Evolutionary conservation across 2,329 filamentous ascomycete genomes (phyloP).

Genomic region (Aspergillus ustus): DNA sequence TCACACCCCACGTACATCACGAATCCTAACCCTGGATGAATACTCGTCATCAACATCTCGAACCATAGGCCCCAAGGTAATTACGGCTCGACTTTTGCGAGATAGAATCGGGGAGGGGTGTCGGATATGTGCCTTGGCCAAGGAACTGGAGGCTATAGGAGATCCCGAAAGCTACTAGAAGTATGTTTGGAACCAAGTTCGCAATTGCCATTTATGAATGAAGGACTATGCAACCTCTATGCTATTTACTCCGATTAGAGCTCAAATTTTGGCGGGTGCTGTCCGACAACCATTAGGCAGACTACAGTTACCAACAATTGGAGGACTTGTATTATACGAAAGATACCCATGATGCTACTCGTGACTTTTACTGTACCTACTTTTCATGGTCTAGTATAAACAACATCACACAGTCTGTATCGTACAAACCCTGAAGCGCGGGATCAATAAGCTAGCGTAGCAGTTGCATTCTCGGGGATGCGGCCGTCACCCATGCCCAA

Average conservation of each 20-base stretch:
- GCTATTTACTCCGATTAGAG: conserved; percentile 11
- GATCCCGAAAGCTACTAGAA: conserved; percentile 17
- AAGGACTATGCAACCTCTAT: conserved; percentile 10
- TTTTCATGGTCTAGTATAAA: not conserved
- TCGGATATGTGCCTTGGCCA: conserved; percentile 43
- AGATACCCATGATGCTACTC: not conserved
- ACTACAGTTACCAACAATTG: not conserved
- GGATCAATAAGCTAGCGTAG: not conserved
- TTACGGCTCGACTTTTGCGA: conserved; percentile 76
- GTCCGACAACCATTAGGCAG: not conserved
- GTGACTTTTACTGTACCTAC: not conserved
- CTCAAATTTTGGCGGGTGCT: not conserved
- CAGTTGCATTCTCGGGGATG: not conserved
- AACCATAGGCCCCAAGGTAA: conserved; percentile 84
- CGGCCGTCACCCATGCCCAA: not conserved
- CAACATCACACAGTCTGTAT: not conserved
- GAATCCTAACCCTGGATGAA: conserved; percentile 30
- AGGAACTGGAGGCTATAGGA: conserved; percentile 40
- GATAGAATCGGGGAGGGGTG: conserved; percentile 64
- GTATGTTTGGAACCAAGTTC: not conserved
- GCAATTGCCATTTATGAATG: not conserved
- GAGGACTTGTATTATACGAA: not conserved
- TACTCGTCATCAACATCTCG: conserved; percentile 39
- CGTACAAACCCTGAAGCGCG: not conserved
- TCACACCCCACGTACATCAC: conserved; percentile 28